Evolutionary conservation across 2,329 filamentous ascomycete genomes (phyloP), one percentile per base, ranked within the genome.

Genomic region (Ophiocordyceps camponoti-leonardi): DNA sequence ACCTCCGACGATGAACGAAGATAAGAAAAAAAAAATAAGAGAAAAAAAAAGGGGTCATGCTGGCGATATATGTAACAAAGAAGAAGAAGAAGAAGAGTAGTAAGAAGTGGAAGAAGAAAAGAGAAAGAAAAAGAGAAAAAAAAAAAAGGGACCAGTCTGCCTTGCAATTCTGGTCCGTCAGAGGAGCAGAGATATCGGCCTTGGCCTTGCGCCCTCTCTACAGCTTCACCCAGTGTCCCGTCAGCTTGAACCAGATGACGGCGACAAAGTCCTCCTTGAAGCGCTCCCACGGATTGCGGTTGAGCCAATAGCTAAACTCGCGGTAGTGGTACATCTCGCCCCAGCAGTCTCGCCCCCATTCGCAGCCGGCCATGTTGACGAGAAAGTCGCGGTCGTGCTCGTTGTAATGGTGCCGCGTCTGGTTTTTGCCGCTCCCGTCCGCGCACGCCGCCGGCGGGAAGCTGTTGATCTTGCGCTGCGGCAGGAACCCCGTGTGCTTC

Each of bases 301-400:
- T 95, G 50, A 95, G 73, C 63, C 79, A 81, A 61, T 94, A 90
- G 67, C 86, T 94, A 57, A 94, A 73, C 61, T 94, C 81, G 45
- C 88, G 83, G 67, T 87, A 98, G 61, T 83, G 82, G 67, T 94
- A 94, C 79, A 98, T 95, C 66, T 98, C 92, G 35, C 81, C 82
- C 90, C 90, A 96, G 62, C 92, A 98, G 65, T 98, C 90, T 44
- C 92, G 78, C 4, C 90, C 90, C 83, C 86, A 96, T 62, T 94
- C 83, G 61, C 92, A 98, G 4, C 92, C 92, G 6, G 92, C 92
- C 90, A 98, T 96, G 63, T 95, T 98, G 56, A 98, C 90, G 42
- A 96, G 54, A 57, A 98, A 95, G 61, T 98, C 92, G 26, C 86
- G 77, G 48, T 93, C 87, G 40, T 77, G 71, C 62, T 92, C 72